Percentiles rank a stretch among this genome's conserved stretches.
phyloP scores from a whole-genome alignment of 257 asterid species.

The Cynanchum wilfordii region DNA sequence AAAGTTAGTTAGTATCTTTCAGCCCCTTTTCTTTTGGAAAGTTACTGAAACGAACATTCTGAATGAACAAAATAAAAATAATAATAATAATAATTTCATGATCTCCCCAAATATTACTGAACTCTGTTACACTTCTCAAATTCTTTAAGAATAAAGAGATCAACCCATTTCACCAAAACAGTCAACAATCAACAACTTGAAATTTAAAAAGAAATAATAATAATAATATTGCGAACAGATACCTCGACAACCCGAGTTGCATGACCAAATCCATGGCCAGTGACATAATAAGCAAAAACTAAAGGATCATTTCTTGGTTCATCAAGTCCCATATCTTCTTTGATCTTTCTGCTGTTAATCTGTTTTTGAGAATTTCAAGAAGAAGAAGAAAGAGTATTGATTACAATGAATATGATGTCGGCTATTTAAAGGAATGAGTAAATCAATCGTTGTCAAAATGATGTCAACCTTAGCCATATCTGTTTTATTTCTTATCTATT shows the following conservation, averaged over 20 bases:
- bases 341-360: neutral
- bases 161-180: neutral
- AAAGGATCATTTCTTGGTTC: slow-evolving; percentile 40
- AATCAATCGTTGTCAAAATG: neutral
- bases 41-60: neutral
- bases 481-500: neutral
- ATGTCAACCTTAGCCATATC: neutral
- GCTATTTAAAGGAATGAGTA: neutral
- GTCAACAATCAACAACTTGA: neutral
- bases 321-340: slow-evolving; percentile 35
- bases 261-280: slow-evolving; percentile 98
- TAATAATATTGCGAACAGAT: too few relatives aligned
- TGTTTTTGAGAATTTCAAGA: neutral
- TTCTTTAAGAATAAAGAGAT: neutral
- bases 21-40: neutral
- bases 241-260: slow-evolving; percentile 98
- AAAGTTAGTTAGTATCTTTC: neutral
- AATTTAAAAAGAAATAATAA: neutral
- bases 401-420: neutral
- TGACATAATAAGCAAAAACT: slow-evolving; percentile 84
- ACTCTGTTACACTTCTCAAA: neutral
- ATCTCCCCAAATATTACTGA: neutral
- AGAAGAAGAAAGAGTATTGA: neutral
- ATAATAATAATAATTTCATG: neutral
- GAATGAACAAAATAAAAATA: neutral